Evolutionary conservation across 176 grass and related monocot species (phyloP).

Genomic region (Carex scoparia): DNA sequence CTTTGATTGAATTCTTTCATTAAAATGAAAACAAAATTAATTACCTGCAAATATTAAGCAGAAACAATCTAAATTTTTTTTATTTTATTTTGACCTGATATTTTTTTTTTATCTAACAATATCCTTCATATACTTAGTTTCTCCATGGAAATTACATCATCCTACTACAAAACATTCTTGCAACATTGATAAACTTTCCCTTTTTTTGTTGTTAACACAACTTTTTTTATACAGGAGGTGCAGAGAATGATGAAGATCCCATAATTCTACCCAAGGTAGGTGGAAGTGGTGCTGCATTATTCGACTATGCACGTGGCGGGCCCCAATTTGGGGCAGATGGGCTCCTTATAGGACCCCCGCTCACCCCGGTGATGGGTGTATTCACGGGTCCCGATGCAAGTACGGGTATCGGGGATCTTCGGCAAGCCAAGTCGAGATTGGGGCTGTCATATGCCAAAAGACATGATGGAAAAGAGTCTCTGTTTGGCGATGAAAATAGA

Average conservation of each 20-base stretch:
- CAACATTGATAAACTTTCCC: neutral
- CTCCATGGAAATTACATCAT: neutral
- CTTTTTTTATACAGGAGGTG: neutral
- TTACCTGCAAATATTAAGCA: neutral
- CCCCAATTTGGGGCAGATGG: constrained; percentile 94
- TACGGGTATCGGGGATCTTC: constrained; percentile 63
- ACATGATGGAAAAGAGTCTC: constrained; percentile 65
- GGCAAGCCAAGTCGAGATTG: constrained; percentile 64
- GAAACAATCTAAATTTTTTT: too few relatives aligned
- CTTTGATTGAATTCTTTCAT: neutral
- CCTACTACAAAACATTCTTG: neutral
- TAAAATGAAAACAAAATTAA: neutral
- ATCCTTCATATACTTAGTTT: neutral
- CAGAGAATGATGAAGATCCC: neutral
- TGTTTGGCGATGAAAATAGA: constrained; percentile 57
- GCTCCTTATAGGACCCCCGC: constrained; percentile 75
- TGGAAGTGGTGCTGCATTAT: constrained; percentile 81
- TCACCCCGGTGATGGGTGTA: constrained; percentile 81
- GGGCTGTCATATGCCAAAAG: constrained; percentile 77
- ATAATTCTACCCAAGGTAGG: constrained; percentile 65
- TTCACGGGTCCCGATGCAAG: constrained; percentile 81
- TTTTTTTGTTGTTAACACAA: neutral
- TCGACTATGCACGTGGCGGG: constrained; percentile 80
- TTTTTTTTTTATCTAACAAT: neutral
- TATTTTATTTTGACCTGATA: neutral